Percentiles rank a stretch among this genome's conserved stretches.
Conservation (phyloP, 306 rosid genomes). For the Canavalia gladiata region DNA sequence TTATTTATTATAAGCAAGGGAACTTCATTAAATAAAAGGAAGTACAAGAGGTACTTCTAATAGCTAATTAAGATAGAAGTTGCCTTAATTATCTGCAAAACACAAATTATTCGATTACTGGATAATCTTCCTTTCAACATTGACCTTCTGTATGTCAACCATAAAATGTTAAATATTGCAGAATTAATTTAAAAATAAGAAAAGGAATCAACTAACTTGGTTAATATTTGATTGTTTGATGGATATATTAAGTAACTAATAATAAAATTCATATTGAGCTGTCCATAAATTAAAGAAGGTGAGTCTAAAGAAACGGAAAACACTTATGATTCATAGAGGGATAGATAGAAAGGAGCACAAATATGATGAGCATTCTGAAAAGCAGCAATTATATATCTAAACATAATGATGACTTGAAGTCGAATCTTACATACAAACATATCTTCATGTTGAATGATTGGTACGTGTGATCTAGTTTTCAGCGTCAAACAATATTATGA, state of each 20-base stretch:
- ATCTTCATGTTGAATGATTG: constrained; percentile 12
- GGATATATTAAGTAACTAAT: not conserved
- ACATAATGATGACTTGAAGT: constrained; percentile 26
- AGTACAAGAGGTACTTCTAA: too few species aligned
- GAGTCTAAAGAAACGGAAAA: not conserved
- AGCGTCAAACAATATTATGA: constrained; percentile 3
- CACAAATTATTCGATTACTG: too few species aligned
- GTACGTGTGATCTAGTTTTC: constrained; percentile 9
- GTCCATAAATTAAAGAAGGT: not conserved
- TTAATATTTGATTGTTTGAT: not conserved
- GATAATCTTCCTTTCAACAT: not conserved
- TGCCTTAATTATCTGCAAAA: too few species aligned
- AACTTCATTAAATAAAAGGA: too few species aligned
- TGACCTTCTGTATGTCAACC: not conserved
- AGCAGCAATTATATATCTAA: constrained; percentile 14
- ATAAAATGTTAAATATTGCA: not conserved
- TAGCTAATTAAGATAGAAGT: too few species aligned
- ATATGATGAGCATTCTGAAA: constrained; percentile 31
- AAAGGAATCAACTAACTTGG: not conserved
- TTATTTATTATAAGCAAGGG: too few species aligned
- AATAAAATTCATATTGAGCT: not conserved
- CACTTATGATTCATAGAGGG: not conserved
- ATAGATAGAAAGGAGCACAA: constrained; percentile 7
- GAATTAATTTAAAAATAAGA: not conserved
- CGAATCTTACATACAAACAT: constrained; percentile 7